Evolutionary conservation across 345 rosid genomes (phyloP).

Genomic region (Populus nigra): DNA sequence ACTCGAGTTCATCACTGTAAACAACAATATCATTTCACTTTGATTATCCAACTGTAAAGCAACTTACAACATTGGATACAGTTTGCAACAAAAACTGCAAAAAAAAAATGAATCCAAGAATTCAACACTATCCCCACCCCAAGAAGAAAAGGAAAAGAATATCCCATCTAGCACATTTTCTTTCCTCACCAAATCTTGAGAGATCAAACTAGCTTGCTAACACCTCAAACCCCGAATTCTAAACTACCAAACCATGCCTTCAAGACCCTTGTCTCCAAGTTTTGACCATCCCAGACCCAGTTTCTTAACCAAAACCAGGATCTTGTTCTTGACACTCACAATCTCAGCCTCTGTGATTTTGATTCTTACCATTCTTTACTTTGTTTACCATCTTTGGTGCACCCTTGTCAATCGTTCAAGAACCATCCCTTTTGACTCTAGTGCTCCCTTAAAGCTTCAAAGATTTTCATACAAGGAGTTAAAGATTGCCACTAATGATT

Average conservation of each 20-base stretch:
- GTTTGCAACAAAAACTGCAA: constrained; percentile 10
- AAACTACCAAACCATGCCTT: constrained; percentile 53
- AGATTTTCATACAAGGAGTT: constrained; percentile 73
- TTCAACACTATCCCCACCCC: neutral
- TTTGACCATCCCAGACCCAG: constrained; percentile 35
- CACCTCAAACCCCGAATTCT: constrained; percentile 17
- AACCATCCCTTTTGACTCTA: constrained; percentile 72
- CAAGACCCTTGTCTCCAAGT: constrained; percentile 56
- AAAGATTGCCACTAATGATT: constrained; percentile 69
- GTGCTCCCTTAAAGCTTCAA: constrained; percentile 64
- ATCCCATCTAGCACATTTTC: neutral
- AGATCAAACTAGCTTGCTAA: constrained; percentile 9
- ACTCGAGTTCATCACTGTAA: constrained; percentile 6
- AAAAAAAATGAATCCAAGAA: neutral
- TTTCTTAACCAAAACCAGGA: constrained; percentile 45
- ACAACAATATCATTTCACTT: constrained; percentile 23
- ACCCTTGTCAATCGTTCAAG: constrained; percentile 60
- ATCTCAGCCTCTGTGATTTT: constrained; percentile 69
- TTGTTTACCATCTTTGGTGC: constrained; percentile 71
- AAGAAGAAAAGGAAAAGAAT: neutral
- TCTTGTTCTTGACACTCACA: constrained; percentile 63
- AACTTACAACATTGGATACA: constrained; percentile 39
- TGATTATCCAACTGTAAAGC: constrained; percentile 53
- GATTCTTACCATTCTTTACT: constrained; percentile 62
- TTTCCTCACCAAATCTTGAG: constrained; percentile 14